Percentiles rank a stretch among this genome's conserved stretches.
These are phyloP conservation scores for Cornus suecica DNA, from an alignment of 148 eudicot genomes.

Conservation along the genomic window DNA sequence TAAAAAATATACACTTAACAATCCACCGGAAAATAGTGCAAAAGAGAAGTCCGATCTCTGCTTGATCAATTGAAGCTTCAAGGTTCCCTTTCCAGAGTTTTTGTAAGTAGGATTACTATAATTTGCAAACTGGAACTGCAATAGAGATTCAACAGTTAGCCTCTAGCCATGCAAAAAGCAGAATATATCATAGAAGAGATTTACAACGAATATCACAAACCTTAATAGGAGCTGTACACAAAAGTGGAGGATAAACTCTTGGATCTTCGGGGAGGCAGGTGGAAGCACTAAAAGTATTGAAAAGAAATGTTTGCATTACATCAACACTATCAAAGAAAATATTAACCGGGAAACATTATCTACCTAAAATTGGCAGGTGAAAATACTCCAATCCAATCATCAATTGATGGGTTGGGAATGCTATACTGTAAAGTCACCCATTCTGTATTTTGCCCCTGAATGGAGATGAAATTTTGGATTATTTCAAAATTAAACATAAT, in stretches of 20 bases:
- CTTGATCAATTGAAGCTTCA: constrained; percentile 79
- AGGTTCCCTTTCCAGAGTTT: constrained; percentile 52
- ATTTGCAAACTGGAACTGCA: constrained; percentile 87
- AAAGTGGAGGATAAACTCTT: constrained; percentile 44
- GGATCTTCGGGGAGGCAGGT: constrained; percentile 53
- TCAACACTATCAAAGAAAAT: neutral
- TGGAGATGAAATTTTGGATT: neutral
- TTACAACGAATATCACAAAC: constrained; percentile 27
- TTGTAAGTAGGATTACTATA: constrained; percentile 51
- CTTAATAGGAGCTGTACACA: constrained; percentile 88
- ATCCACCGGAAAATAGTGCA: constrained; percentile 77
- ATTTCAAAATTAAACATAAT: neutral
- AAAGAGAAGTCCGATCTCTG: constrained; percentile 85
- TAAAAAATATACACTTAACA: constrained; percentile 42
- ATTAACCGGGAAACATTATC: neutral
- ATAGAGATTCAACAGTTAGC: constrained; percentile 8
- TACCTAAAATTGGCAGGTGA: constrained; percentile 90
- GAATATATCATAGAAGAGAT: neutral
- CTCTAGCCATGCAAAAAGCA: neutral
- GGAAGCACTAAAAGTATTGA: constrained; percentile 45
- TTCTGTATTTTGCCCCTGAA: constrained; percentile 53
- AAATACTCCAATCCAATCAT: constrained; percentile 95
- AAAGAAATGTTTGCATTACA: neutral
- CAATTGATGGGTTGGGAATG: constrained; percentile 47
- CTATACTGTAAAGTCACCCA: constrained; percentile 64